These are phyloP conservation scores for Nematocida sp. DNA, from an alignment of 371 early-diverging fungal species.

Conservation along the genomic window DNA sequence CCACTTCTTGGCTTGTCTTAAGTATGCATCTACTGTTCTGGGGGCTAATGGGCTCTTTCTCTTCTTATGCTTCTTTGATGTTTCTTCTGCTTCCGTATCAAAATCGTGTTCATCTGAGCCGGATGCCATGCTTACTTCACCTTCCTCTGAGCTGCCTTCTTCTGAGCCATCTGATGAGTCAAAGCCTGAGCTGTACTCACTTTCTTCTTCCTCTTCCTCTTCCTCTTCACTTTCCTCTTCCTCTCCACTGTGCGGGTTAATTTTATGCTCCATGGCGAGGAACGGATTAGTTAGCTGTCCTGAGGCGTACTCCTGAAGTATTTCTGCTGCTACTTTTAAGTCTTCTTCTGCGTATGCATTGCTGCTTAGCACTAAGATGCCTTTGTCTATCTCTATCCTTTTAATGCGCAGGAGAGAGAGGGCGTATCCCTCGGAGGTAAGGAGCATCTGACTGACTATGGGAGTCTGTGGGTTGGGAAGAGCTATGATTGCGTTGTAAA, in stretches of 20 bases:
- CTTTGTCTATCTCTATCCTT: slow-evolving; percentile 45
- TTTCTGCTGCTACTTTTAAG: neutral
- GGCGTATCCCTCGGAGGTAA: slow-evolving; percentile 40
- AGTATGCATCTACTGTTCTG: neutral
- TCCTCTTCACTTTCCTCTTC: neutral
- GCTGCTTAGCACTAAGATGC: slow-evolving; percentile 5
- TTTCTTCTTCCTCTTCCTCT: neutral
- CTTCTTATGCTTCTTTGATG: neutral
- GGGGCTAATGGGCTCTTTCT: neutral
- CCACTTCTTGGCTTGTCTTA: neutral
- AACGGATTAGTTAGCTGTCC: slow-evolving; percentile 25
- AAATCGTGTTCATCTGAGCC: neutral
- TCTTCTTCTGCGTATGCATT: slow-evolving; percentile 11
- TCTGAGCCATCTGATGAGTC: neutral
- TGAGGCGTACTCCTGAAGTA: slow-evolving; percentile 13
- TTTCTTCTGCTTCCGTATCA: neutral
- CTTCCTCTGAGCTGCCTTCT: neutral
- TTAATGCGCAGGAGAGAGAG: slow-evolving; percentile 5
- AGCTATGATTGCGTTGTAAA: slow-evolving; percentile 18
- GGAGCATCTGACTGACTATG: slow-evolving; percentile 44
- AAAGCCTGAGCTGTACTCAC: neutral
- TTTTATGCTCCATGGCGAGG: neutral
- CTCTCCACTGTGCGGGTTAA: neutral
- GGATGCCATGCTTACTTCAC: neutral
- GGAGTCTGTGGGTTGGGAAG: slow-evolving; percentile 42